These are phyloP conservation scores for Ramaria sp. DNA, from an alignment of 768 basidiomycete species.

Conservation along the genomic window DNA sequence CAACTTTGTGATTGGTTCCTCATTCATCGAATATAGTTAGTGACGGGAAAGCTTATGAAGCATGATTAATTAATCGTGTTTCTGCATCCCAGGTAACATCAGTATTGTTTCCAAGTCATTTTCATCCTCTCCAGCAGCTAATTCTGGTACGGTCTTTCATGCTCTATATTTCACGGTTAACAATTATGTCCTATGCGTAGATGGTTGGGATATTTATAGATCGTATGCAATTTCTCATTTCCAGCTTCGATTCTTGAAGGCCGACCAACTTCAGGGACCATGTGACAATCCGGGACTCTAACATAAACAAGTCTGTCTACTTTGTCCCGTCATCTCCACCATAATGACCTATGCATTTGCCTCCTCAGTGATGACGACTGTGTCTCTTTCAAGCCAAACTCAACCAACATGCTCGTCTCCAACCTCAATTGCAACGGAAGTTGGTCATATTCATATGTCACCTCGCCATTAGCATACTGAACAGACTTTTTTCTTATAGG, in stretches of 20 bases:
- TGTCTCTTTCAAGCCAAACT: constrained; percentile 41
- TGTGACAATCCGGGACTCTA: constrained; percentile 9
- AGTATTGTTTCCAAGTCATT: constrained; percentile 36
- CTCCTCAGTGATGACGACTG: constrained; percentile 35
- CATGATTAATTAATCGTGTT: background rate
- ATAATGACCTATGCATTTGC: background rate
- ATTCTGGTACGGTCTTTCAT: constrained; percentile 26
- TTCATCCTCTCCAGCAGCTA: constrained; percentile 29
- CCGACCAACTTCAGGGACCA: constrained; percentile 9
- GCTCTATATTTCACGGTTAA: background rate
- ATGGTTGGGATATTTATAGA: constrained; percentile 57
- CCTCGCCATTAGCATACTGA: background rate
- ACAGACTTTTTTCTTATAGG: constrained; percentile 3
- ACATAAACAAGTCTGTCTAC: constrained; percentile 9
- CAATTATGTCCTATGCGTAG: constrained; percentile 15
- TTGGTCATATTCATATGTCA: background rate
- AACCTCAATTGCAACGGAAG: constrained; percentile 48
- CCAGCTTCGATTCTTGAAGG: background rate
- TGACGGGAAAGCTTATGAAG: background rate
- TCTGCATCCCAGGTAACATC: constrained; percentile 23
- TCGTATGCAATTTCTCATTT: constrained; percentile 15
- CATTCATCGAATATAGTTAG: constrained; percentile 1
- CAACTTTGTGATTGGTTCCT: constrained; percentile 31
- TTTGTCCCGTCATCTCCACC: background rate
- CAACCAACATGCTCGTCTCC: constrained; percentile 46